A percentile compares a stretch with the other conserved stretches of the same genome.
Evolutionary conservation across 2,329 filamentous ascomycete genomes (phyloP).

Genomic region (Cladobotryum mycophilum): DNA sequence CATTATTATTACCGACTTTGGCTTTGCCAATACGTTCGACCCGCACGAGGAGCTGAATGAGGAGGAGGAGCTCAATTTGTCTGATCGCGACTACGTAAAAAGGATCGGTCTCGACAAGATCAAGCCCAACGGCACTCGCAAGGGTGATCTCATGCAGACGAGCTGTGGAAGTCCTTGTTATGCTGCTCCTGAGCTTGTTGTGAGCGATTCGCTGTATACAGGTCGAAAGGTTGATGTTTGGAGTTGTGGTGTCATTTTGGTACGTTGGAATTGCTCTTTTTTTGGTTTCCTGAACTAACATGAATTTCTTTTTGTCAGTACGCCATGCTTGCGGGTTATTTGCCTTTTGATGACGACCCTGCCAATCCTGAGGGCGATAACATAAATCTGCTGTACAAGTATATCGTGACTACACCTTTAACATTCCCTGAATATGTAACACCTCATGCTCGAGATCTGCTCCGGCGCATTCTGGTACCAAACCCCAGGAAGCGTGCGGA

Average conservation of each 20-base stretch:
- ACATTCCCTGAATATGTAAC: conserved; percentile 99
- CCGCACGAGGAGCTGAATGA: conserved; percentile 79
- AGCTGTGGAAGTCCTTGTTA: conserved; percentile 98
- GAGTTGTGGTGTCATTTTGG: conserved; percentile 98
- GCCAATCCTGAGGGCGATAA: conserved; percentile 98
- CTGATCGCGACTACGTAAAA: conserved; percentile 84
- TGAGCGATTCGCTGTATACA: conserved; percentile 95
- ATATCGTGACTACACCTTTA: conserved; percentile 93
- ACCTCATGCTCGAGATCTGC: conserved; percentile 85
- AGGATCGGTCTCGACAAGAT: conserved; percentile 76
- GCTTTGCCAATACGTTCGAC: conserved; percentile 97
- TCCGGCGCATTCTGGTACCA: conserved; percentile 88
- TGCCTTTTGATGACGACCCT: conserved; percentile 96
- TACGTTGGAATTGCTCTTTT: conserved; percentile 43
- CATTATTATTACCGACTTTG: conserved; percentile 99
- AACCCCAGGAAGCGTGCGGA: conserved; percentile 93
- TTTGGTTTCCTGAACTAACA: conserved; percentile 9
- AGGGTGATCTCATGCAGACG: conserved; percentile 97
- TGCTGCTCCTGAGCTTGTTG: conserved; percentile 91
- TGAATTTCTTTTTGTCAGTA: conserved; percentile 55
- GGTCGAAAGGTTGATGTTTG: conserved; percentile 97
- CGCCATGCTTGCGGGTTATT: conserved; percentile 94
- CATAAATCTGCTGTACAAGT: conserved; percentile 98
- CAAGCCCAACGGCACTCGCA: conserved; percentile 66
- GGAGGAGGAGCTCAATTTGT: conserved; percentile 81